Conservation (phyloP, 768 basidiomycete species). For the Pleurotus citrinopileatus region DNA sequence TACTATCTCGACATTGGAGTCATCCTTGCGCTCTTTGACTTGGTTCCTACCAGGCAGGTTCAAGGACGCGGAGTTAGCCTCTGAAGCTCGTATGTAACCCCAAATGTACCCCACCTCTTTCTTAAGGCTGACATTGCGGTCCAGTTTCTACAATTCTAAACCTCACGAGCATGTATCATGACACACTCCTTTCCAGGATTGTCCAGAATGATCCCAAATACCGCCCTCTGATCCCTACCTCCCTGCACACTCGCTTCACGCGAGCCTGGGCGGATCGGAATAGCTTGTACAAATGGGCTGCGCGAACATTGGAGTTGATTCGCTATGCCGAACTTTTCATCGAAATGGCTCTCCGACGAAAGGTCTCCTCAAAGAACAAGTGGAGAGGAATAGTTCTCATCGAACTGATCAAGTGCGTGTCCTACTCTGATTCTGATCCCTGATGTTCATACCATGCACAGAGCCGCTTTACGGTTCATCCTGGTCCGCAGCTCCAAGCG, state of each 20-base stretch:
- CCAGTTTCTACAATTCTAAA: constrained; percentile 88
- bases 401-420: constrained; percentile 80
- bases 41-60: constrained; percentile 97
- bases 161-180: constrained; percentile 90
- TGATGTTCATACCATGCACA: constrained; percentile 27
- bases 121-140: constrained; percentile 14
- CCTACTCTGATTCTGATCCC: background rate
- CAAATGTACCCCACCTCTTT: constrained; percentile 12
- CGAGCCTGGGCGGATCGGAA: constrained; percentile 79
- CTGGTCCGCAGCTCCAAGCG: constrained; percentile 74
- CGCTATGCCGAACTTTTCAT: constrained; percentile 80
- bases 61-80: constrained; percentile 95
- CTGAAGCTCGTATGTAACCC: constrained; percentile 71
- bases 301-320: constrained; percentile 71
- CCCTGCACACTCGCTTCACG: constrained; percentile 86
- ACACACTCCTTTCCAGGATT: constrained; percentile 77
- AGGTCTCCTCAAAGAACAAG: constrained; percentile 55
- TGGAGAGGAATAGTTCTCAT: constrained; percentile 79
- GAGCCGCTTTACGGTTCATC: constrained; percentile 70
- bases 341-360: constrained; percentile 85
- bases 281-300: constrained; percentile 71
- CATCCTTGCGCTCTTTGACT: constrained; percentile 82
- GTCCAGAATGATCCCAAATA: constrained; percentile 64
- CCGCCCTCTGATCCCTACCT: constrained; percentile 71
- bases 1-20: constrained; percentile 86